Percentiles rank a stretch among this genome's conserved stretches.
Evolutionary conservation across 106 monocot species (phyloP).

Genomic region (Dioscorea alata): DNA sequence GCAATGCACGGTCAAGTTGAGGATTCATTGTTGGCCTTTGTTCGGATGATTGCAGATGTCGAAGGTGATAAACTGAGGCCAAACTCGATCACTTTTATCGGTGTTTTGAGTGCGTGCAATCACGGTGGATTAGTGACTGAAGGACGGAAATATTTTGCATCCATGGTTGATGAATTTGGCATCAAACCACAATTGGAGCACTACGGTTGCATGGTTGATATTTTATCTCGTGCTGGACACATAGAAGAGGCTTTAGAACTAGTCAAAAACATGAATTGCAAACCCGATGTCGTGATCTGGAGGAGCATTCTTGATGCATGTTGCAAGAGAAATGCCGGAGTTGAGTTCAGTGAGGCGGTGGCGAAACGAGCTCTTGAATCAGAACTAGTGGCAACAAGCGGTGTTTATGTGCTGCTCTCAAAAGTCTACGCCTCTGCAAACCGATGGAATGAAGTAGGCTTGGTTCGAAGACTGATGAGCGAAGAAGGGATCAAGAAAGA

Average conservation of each 20-base stretch:
- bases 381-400: conserved; percentile 28
- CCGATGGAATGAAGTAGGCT: conserved; percentile 60
- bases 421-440: conserved; percentile 57
- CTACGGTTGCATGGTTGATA: conserved; percentile 67
- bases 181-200: conserved; percentile 36
- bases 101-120: conserved; percentile 49
- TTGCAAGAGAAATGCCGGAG: conserved; percentile 29
- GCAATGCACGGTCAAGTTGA: conserved; percentile 37
- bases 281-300: conserved; percentile 75
- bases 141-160: conserved; percentile 22
- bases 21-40: conserved; percentile 37
- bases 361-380: conserved; percentile 34
- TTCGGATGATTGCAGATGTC: conserved; percentile 10
- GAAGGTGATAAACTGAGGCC: conserved; percentile 24
- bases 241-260: conserved; percentile 52
- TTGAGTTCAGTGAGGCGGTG: conserved; percentile 33
- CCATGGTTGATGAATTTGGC: conserved; percentile 17
- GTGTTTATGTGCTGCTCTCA: conserved; percentile 57
- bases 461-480: conserved; percentile 52
- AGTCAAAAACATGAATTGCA: conserved; percentile 43
- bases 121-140: conserved; percentile 34
- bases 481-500: conserved; percentile 59
- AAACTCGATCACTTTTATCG: conserved; percentile 68
- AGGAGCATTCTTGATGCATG: conserved; percentile 71
- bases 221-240: conserved; percentile 52